Base-by-base conservation (phyloP, 2,329 filamentous ascomycete species). In the Xylariaceae sp. region DNA sequence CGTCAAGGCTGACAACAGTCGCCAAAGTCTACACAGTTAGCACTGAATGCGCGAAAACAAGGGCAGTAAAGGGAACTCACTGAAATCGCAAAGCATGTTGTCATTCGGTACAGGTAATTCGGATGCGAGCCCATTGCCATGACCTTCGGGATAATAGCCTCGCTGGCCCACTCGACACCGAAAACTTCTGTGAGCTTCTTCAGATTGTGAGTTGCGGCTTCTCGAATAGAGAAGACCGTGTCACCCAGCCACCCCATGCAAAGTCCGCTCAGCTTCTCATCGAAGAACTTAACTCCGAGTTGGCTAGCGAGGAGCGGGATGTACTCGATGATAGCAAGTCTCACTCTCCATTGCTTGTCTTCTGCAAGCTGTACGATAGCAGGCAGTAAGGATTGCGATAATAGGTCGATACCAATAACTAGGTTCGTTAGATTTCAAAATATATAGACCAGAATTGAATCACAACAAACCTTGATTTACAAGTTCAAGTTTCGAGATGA, bases 71-170 rank as follows among this genome's bases (percentile, higher is more conserved):
- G 5, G 23, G 30, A 8, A 83, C 90, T 80, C 82, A 99, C 94
- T 66, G 92, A 93, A 63, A 99, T 95, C 58, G 94, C 94, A 73
- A 99, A 99, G 78, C 93, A 97, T n/a, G 94, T 99, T 8, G 94
- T 99, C 94, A 99, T 99, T 72, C 94, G 85, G 82, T 99, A 99
- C 47, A 99, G 87, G 73, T 99, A 99, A 78, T 99, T 99, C 57
- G 93, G 91, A 73, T 99, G 94, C 70, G 91, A 90, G 55, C 94
- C 94, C 94, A 99, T 97, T 30, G 89, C 90, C 83, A 96, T 94
- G 61, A 99, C 94, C 80, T 97, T 97, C 56, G 94, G 94, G 65
- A 99, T 96, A 69, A 99, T 99, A 40, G 92, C 92, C 71, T 92
- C 90, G 73, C 88, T 95, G 36, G 94, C 93, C 94, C 94, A 99